Conservation (phyloP, 257 asterid genomes). For the Nicotiana undulata region DNA sequence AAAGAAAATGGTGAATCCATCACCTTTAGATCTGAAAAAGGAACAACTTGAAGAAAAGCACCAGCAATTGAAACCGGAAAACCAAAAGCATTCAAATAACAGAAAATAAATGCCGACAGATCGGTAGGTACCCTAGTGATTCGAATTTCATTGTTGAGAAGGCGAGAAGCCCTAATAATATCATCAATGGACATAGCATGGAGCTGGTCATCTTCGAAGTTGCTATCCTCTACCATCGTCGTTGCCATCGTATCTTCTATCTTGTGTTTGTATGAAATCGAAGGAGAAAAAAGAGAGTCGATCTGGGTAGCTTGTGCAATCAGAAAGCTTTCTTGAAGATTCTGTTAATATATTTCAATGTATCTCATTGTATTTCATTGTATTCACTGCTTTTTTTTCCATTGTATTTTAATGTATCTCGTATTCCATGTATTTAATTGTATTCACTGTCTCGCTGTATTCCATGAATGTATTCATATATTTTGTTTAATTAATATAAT, state of each 20-base stretch:
- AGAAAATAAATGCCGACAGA: background rate
- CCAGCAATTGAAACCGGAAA: background rate
- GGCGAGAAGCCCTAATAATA: slow-evolving; percentile 76
- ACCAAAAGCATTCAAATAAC: background rate
- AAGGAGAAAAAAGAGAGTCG: background rate
- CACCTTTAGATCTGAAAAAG: too few relatives aligned
- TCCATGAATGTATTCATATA: too few relatives aligned
- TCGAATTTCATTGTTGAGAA: slow-evolving; percentile 78
- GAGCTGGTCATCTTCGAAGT: slow-evolving; percentile 71
- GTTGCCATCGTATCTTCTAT: slow-evolving; percentile 45
- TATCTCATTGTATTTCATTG: too few relatives aligned
- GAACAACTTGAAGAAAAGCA: too few relatives aligned
- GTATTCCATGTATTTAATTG: too few relatives aligned
- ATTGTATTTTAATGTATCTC: too few relatives aligned
- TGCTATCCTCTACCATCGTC: slow-evolving; percentile 75
- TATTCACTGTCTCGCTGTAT: too few relatives aligned
- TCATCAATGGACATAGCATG: slow-evolving; percentile 79
- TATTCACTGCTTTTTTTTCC: too few relatives aligned
- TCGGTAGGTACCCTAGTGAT: slow-evolving; percentile 48
- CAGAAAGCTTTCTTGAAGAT: background rate
- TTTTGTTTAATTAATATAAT: too few relatives aligned
- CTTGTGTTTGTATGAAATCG: background rate
- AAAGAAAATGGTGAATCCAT: too few relatives aligned
- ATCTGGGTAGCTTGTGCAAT: background rate
- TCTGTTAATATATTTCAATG: too few relatives aligned